Evolutionary conservation across 2,329 filamentous ascomycete species (phyloP).

Genomic region (Penicillium sp.): DNA sequence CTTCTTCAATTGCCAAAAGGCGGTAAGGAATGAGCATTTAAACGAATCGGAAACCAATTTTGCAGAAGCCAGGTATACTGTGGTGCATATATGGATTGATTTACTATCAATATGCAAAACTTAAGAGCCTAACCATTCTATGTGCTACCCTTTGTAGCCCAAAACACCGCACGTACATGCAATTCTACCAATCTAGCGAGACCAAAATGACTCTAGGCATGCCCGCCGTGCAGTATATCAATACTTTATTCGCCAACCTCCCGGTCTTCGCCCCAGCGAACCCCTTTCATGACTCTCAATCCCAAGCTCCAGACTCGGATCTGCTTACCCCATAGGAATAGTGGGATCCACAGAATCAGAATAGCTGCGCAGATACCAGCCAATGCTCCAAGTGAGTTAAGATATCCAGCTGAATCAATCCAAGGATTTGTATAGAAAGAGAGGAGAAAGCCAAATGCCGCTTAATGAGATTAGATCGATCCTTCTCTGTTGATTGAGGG

Average conservation of each 20-base stretch:
- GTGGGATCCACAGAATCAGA: conserved; percentile 2
- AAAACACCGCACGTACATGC: background rate
- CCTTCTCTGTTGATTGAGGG: background rate
- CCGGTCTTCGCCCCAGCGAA: conserved; percentile 1
- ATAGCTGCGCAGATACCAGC: conserved; percentile 2
- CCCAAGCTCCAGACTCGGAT: background rate
- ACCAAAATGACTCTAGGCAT: background rate
- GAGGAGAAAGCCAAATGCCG: conserved; percentile 3
- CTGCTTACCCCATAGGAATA: conserved; percentile 4
- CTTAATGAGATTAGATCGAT: background rate
- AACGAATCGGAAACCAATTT: too few species aligned
- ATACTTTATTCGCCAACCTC: conserved; percentile 1
- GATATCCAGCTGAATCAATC: conserved; percentile 5
- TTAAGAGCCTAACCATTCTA: too few species aligned
- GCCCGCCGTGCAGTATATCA: background rate
- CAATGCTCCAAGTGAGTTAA: background rate
- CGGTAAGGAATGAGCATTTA: too few species aligned
- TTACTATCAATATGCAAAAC: too few species aligned
- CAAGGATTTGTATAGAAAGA: conserved; percentile 10
- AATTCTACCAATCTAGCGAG: background rate
- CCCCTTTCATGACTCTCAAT: background rate
- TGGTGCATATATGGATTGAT: too few species aligned
- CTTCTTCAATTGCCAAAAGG: too few species aligned
- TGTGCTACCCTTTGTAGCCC: too few species aligned
- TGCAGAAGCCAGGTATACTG: too few species aligned